phyloP scores from a whole-genome alignment of 192 early-diverging fungal genomes.

The Coemansia sp. region DNA sequence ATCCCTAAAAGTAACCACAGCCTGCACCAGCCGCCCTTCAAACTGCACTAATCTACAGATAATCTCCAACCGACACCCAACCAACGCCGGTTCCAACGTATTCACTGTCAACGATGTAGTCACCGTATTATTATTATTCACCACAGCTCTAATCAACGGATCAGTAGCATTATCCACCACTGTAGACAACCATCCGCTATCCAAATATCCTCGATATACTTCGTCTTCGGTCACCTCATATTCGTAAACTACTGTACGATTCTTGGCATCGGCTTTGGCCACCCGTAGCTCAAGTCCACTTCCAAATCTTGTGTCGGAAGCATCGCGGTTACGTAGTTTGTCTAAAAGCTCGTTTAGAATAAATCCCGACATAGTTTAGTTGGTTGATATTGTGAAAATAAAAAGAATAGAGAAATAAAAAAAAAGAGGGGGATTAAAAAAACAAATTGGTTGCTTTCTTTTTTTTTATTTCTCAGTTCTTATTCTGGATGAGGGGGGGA shows the following conservation, averaged over 20 bases:
- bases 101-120: slow-evolving; percentile 27
- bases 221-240: slow-evolving; percentile 37
- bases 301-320: slow-evolving; percentile 20
- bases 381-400: not conserved
- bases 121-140: slow-evolving; percentile 13
- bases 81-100: slow-evolving; percentile 18
- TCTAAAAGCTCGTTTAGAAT: slow-evolving; percentile 34
- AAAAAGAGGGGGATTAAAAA: slow-evolving; percentile 5
- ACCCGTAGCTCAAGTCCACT: slow-evolving; percentile 5
- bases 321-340: slow-evolving; percentile 19
- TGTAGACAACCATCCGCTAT: slow-evolving; percentile 1
- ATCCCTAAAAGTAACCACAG: slow-evolving; percentile 29
- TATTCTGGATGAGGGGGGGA: no score
- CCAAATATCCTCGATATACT: slow-evolving; percentile 21
- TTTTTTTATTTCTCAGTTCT: not conserved
- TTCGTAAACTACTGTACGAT: slow-evolving; percentile 19
- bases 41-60: slow-evolving; percentile 25
- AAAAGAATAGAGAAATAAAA: not conserved
- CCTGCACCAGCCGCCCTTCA: slow-evolving; percentile 24
- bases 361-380: slow-evolving; percentile 43
- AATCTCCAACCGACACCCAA: slow-evolving; percentile 21
- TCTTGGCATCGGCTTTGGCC: slow-evolving; percentile 3
- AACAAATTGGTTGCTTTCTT: not conserved
- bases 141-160: not conserved
- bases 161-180: slow-evolving; percentile 4